Evolutionary conservation across 169 alveolate species (phyloP).

Genomic region (Ichthyophthirius multifiliis): DNA sequence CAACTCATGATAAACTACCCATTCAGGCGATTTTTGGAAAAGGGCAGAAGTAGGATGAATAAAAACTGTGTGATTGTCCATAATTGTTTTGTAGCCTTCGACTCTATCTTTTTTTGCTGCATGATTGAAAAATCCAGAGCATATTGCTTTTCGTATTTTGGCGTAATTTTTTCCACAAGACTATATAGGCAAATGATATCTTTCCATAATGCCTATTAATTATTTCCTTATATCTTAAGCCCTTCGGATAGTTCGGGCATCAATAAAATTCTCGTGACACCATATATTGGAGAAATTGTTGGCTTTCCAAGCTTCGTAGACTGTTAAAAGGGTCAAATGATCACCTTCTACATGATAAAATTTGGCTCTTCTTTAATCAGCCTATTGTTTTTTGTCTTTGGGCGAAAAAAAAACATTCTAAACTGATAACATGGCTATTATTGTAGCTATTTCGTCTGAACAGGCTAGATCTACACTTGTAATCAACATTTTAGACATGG

Average conservation of each 20-base stretch:
- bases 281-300: constrained; percentile 92
- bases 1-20: constrained; percentile 97
- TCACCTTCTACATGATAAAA: constrained; percentile 98
- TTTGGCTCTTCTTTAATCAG: constrained; percentile 95
- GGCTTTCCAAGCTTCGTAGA: constrained; percentile 94
- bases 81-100: constrained; percentile 96
- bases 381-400: constrained; percentile 93
- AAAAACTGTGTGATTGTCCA: constrained; percentile 96
- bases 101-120: constrained; percentile 96
- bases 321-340: constrained; percentile 94
- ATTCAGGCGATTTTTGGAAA: constrained; percentile 95
- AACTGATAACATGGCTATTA: constrained; percentile 97
- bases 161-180: constrained; percentile 89
- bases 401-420: constrained; percentile 98
- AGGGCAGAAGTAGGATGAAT: constrained; percentile 98
- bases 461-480: constrained; percentile 98
- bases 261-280: constrained; percentile 98
- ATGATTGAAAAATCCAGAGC: constrained; percentile 98
- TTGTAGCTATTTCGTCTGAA: constrained; percentile 97
- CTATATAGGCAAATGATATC: constrained; percentile 90
- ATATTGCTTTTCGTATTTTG: constrained; percentile 93
- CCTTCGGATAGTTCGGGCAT: constrained; percentile 94
- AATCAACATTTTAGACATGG: constrained; percentile 94
- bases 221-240: constrained; percentile 98
- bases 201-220: constrained; percentile 93